A percentile compares a stretch with the other conserved stretches of the same genome.
Conservation (phyloP, 2,329 filamentous ascomycete genomes). For the Leptographium radiaticola region DNA sequence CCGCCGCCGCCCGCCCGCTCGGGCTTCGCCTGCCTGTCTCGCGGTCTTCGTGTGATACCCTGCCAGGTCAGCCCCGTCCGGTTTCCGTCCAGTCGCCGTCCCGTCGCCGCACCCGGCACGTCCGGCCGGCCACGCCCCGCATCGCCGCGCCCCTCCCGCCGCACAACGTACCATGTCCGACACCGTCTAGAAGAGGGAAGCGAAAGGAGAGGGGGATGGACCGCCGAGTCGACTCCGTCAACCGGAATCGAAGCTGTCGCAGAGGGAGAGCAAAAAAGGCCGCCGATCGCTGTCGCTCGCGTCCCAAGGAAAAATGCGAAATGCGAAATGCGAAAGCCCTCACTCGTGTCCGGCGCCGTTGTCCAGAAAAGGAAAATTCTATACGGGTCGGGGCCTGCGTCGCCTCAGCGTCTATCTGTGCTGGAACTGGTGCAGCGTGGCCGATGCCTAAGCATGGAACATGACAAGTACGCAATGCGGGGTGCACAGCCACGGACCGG, state of each 20-base stretch:
- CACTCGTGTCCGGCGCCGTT: background rate
- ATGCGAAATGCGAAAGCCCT: no score
- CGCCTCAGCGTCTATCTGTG: background rate
- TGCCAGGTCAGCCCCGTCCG: slow-evolving; percentile 11
- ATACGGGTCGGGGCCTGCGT: background rate
- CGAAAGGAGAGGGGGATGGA: background rate
- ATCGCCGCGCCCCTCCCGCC: background rate
- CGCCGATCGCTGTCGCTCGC: no score
- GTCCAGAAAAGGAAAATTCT: background rate
- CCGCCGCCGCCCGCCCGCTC: slow-evolving; percentile 28
- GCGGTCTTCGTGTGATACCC: slow-evolving; percentile 36
- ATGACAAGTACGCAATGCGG: background rate
- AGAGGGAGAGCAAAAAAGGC: no score
- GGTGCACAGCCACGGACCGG: slow-evolving; percentile 2
- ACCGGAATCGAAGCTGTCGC: no score
- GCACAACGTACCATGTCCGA: background rate
- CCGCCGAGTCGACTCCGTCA: no score
- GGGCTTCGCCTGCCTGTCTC: slow-evolving; percentile 31
- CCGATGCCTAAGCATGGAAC: slow-evolving; percentile 1
- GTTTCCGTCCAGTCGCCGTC: background rate
- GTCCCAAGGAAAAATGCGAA: no score
- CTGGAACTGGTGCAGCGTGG: background rate
- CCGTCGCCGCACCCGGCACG: slow-evolving; percentile 10
- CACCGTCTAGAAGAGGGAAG: background rate
- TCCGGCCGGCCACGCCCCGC: slow-evolving; percentile 9